Conservation (phyloP, 2,329 filamentous ascomycete species). For the Aspergillus unguis region DNA sequence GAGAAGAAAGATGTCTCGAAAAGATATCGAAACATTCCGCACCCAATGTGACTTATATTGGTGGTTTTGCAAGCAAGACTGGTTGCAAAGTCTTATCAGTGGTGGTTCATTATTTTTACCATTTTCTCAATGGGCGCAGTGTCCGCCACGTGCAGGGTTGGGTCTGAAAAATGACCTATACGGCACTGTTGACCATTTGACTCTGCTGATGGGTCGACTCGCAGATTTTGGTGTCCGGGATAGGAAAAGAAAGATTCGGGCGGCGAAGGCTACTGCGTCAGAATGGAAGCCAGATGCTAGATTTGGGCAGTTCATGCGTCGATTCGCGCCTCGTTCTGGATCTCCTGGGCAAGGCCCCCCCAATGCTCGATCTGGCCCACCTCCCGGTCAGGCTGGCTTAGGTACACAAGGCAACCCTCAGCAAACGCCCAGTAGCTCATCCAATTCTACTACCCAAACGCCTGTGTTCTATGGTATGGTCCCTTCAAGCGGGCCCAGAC, state of each 20-base stretch:
- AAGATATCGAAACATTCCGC: conserved; percentile 76
- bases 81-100: conserved; percentile 84
- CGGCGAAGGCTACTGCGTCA: conserved; percentile 58
- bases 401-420: background rate
- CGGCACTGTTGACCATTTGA: conserved; percentile 82
- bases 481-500: conserved; percentile 39
- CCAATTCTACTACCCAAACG: conserved; percentile 14
- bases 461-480: conserved; percentile 51
- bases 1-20: conserved; percentile 40
- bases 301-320: conserved; percentile 41
- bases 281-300: conserved; percentile 54
- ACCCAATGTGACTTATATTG: conserved; percentile 83
- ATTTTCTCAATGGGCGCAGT: conserved; percentile 78
- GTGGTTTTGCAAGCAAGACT: conserved; percentile 95
- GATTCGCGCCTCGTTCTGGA: conserved; percentile 19
- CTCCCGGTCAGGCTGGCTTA: conserved; percentile 10
- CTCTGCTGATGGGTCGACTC: conserved; percentile 76
- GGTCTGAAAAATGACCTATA: conserved; percentile 76
- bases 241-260: conserved; percentile 70
- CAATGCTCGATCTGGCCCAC: conserved; percentile 9
- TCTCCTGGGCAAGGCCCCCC: background rate
- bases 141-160: conserved; percentile 77
- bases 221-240: conserved; percentile 76
- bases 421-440: conserved; percentile 12
- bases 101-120: conserved; percentile 79